Conservation (phyloP, 148 eudicot species). For the Rhododendron simsii region DNA sequence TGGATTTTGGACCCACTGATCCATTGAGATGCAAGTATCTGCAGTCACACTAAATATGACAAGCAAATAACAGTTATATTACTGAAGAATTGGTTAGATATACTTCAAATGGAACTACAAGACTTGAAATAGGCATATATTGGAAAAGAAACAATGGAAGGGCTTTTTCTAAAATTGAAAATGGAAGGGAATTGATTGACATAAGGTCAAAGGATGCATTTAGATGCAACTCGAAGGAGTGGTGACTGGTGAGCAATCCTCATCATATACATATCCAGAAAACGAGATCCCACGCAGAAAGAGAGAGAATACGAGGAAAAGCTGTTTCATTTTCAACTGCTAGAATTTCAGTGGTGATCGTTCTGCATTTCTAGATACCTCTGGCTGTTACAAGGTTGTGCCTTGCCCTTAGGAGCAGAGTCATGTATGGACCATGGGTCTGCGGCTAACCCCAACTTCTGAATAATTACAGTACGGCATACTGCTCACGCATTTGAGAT, state of each 20-base stretch:
- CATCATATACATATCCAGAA: not conserved
- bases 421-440: not conserved
- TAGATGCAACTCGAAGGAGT: not conserved
- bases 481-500: not conserved
- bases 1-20: conserved; percentile 79
- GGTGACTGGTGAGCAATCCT: not conserved
- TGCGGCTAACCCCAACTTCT: not conserved
- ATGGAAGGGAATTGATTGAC: not conserved
- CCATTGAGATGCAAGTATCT: conserved; percentile 81
- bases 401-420: not conserved
- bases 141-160: not conserved
- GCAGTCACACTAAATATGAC: conserved; percentile 51
- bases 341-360: not conserved
- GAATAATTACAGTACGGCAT: not conserved
- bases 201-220: not conserved
- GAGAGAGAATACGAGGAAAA: not conserved
- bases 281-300: not conserved
- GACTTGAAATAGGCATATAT: not conserved
- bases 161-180: not conserved
- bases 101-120: not conserved
- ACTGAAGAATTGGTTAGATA: not conserved
- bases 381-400: not conserved
- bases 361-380: not conserved
- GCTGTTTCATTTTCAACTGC: not conserved
- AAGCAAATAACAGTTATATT: conserved; percentile 5